These are phyloP conservation scores for Rhypophila decipiens DNA, from an alignment of 495 filamentous ascomycete genomes.

Conservation along the genomic window DNA sequence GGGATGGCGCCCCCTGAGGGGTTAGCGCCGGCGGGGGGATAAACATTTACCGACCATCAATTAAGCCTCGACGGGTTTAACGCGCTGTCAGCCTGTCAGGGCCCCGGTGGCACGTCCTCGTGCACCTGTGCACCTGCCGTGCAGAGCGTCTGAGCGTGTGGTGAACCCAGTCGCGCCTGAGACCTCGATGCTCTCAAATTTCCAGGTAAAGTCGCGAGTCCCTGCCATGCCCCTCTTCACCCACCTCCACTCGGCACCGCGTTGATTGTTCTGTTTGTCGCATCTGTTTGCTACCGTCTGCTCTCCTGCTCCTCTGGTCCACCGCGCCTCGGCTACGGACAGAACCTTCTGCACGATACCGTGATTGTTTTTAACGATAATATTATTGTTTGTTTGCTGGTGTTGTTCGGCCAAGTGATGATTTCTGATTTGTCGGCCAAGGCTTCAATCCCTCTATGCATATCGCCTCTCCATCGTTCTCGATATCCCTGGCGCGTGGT, in stretches of 20 bases:
- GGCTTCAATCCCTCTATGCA: no score
- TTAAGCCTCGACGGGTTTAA: not conserved
- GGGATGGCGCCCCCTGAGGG: not conserved
- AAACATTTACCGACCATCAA: no score
- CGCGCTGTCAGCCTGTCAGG: conserved; percentile 1
- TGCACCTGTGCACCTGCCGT: conserved; percentile 13
- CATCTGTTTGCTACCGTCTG: no score
- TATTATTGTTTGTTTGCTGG: no score
- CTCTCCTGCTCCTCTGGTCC: no score
- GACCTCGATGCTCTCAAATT: conserved; percentile 8
- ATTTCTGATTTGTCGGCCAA: no score
- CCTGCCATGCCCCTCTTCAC: conserved; percentile 13
- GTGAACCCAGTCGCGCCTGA: conserved; percentile 7
- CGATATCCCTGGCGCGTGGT: not conserved
- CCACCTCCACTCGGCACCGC: not conserved
- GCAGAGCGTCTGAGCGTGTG: not conserved
- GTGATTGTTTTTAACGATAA: no score
- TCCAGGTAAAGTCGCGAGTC: conserved; percentile 4
- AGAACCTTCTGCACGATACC: no score
- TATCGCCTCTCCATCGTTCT: no score
- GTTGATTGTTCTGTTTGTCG: no score
- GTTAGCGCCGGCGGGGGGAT: conserved; percentile 14
- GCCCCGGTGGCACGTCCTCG: conserved; percentile 10
- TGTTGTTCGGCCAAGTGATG: no score
- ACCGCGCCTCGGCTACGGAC: no score